A percentile compares a stretch with the other conserved stretches of the same genome.
These are phyloP conservation scores for Dryas alaskensis DNA, from an alignment of 306 rosid genomes.

Conservation along the genomic window DNA sequence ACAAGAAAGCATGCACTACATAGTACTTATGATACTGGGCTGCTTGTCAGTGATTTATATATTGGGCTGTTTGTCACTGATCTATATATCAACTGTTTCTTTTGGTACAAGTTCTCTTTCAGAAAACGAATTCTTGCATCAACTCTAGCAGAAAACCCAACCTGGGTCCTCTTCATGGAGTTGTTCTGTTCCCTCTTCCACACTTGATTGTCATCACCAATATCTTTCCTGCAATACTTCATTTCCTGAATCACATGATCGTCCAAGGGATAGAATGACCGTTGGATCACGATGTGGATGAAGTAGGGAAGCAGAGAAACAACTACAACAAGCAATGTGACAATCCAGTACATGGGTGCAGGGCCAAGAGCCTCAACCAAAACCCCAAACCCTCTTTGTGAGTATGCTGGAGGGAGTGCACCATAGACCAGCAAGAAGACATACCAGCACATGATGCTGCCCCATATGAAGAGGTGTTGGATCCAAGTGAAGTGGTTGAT, in stretches of 20 bases:
- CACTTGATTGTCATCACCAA: slow-evolving; percentile 1
- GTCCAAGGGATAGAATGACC: slow-evolving; percentile 33
- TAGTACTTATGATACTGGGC: slow-evolving; percentile 10
- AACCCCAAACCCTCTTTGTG: slow-evolving; percentile 14
- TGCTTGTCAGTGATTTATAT: slow-evolving; percentile 24
- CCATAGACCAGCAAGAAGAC: slow-evolving; percentile 26
- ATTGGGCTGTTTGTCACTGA: slow-evolving; percentile 22
- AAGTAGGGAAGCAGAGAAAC: slow-evolving; percentile 33
- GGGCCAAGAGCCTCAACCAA: slow-evolving; percentile 22
- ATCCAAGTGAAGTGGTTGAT: slow-evolving; percentile 41
- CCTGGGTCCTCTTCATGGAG: slow-evolving; percentile 20
- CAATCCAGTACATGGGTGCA: slow-evolving; percentile 27
- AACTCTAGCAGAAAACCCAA: slow-evolving; percentile 34
- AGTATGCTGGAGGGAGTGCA: slow-evolving; percentile 24
- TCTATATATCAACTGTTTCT: slow-evolving; percentile 19
- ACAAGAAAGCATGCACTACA: not conserved
- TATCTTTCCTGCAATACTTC: slow-evolving; percentile 25
- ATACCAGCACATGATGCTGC: slow-evolving; percentile 34
- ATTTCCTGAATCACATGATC: slow-evolving; percentile 39
- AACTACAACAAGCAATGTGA: slow-evolving; percentile 25
- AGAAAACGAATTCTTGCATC: slow-evolving; percentile 28
- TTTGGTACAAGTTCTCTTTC: slow-evolving; percentile 22
- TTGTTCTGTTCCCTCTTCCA: slow-evolving; percentile 36
- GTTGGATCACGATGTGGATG: slow-evolving; percentile 24
- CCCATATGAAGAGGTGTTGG: slow-evolving; percentile 41